Conservation (phyloP, 1,284 basidiomycete species). For the Cutaneotrichosporon mucoides region DNA sequence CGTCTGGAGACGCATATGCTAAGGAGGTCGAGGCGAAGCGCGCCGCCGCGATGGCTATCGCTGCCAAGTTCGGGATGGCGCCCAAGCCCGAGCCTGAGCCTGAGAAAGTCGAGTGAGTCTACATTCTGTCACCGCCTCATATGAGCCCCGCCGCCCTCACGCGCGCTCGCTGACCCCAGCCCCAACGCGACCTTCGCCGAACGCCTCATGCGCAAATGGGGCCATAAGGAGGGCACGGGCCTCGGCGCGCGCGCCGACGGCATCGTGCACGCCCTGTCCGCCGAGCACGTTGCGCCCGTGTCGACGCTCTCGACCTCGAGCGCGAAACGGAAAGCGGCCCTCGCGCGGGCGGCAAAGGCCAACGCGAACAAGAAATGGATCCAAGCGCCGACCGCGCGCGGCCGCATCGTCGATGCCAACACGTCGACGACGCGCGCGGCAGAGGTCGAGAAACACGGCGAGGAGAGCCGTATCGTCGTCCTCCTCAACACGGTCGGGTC, state of each 20-base stretch:
- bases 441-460: conserved; percentile 72
- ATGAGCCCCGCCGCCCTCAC: too few species aligned
- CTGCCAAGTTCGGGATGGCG: conserved; percentile 46
- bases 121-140: background rate
- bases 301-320: conserved; percentile 21
- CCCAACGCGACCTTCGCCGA: background rate
- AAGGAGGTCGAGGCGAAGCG: conserved; percentile 54
- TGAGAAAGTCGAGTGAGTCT: conserved; percentile 9
- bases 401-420: conserved; percentile 80
- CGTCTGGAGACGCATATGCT: conserved; percentile 1
- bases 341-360: conserved; percentile 40
- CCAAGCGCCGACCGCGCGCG: conserved; percentile 56
- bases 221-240: conserved; percentile 87
- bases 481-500: conserved; percentile 79
- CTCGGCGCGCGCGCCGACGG: conserved; percentile 76
- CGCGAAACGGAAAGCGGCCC: conserved; percentile 36
- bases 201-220: conserved; percentile 65
- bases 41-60: conserved; percentile 74
- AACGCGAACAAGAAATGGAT: conserved; percentile 41
- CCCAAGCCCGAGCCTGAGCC: background rate
- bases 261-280: conserved; percentile 78
- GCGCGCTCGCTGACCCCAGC: conserved; percentile 28
- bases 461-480: conserved; percentile 80
- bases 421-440: conserved; percentile 68
- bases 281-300: conserved; percentile 60